Evolutionary conservation across 768 basidiomycete genomes (phyloP).

Genomic region (Termitomyces sp.): DNA sequence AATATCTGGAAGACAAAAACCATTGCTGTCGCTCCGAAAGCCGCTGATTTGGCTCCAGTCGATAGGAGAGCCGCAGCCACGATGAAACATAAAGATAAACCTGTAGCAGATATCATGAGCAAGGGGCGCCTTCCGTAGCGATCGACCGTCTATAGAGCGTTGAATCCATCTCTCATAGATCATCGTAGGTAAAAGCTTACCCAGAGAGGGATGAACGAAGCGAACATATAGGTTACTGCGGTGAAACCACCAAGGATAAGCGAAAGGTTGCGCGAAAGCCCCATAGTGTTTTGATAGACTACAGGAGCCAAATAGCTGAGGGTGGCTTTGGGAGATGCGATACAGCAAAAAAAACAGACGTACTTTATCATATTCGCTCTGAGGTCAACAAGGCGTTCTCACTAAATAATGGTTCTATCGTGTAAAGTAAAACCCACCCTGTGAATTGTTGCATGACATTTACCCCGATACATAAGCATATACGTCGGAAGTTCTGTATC

Average conservation of each 20-base stretch:
- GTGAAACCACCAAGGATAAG: constrained; percentile 34
- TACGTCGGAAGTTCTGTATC: constrained; percentile 31
- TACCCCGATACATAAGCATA: constrained; percentile 30
- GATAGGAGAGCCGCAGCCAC: constrained; percentile 28
- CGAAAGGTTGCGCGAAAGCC: constrained; percentile 30
- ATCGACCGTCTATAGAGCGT: constrained; percentile 27
- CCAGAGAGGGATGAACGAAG: constrained; percentile 35
- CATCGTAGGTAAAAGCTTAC: constrained; percentile 8
- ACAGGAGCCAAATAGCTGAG: constrained; percentile 31
- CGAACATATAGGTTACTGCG: constrained; percentile 32
- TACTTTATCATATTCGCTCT: constrained; percentile 36
- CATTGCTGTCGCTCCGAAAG: constrained; percentile 32
- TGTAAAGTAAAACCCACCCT: constrained; percentile 16
- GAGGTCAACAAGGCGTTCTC: not conserved
- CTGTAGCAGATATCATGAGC: constrained; percentile 30
- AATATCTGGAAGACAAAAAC: constrained; percentile 37
- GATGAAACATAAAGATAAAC: constrained; percentile 31
- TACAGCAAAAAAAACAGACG: not conserved
- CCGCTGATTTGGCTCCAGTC: constrained; percentile 25
- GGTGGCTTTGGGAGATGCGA: not conserved
- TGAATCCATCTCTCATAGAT: not conserved
- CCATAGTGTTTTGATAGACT: constrained; percentile 37
- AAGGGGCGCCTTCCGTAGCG: constrained; percentile 32
- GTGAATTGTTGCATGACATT: constrained; percentile 39
- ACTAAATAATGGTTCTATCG: not conserved